Base-by-base conservation (phyloP, 225 moss, liverwort and hornwort genomes). In the Marchantia polymorpha region DNA sequence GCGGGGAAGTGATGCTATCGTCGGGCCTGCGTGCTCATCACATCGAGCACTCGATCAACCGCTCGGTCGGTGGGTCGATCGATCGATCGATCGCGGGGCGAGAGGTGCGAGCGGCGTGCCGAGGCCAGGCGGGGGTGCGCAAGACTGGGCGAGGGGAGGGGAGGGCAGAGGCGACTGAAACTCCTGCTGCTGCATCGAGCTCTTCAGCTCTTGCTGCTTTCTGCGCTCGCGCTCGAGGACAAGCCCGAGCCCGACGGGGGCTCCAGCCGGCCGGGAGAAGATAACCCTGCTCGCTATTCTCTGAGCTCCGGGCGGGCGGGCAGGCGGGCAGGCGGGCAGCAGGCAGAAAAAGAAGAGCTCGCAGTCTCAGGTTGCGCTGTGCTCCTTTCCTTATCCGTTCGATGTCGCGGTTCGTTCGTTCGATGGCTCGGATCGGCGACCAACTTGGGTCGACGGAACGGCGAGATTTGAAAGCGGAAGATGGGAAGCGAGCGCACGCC, bases 201-300 rank as follows among this genome's bases (percentile, higher is more conserved):
- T 54, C 73, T 72, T 72, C 52, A 25, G 14, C 54, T 54, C 50
- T 53, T 27, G 53, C 13, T 29, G 11, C 15, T 27, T 54, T 14
- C 54, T 6, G 54, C 12, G 54, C 39, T 69, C 27, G 19, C 73
- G 53, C 73, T 73, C 16, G 23, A 52, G 15, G 73, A 73, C 73
- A 73, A 73, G 25, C 71, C 14, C 27, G 54, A 27, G 54, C 73
- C 26, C 73, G 74, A 56, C 55, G 25, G 55, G 55, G 58, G 74
- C 55, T 74, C 55, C 75, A 58, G 75, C 75, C 75, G 75, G 75
- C 75, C 31, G 75, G 75, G 75, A 75, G 75, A 75, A n/a, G 75
- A 75, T 75, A 75, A 75, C 58, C 12, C 54, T 75, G 58, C 39
- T 46, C 30, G 58, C 58, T 75, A 54, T 72, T 52, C 58, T 17